A percentile compares a stretch with the other conserved stretches of the same genome.
Conservation (phyloP, 179 eudicot species). For the Beta lomatogona region DNA sequence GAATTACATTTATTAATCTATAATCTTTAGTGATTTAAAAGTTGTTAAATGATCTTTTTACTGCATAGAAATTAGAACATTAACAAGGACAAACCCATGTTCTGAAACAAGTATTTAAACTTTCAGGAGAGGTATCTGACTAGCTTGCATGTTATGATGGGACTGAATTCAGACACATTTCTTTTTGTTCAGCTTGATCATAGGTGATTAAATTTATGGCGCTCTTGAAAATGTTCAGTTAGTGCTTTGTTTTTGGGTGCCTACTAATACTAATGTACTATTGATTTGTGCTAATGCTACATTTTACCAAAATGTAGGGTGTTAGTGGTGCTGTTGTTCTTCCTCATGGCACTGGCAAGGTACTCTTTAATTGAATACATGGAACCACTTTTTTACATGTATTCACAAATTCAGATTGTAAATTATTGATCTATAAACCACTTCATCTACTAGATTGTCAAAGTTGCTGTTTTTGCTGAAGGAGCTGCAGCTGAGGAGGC, state of each 20-base stretch:
- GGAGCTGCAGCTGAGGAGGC: constrained; percentile 96
- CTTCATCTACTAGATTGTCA: constrained; percentile 48
- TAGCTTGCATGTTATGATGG: background rate
- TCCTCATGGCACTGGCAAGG: constrained; percentile 97
- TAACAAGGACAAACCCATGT: background rate
- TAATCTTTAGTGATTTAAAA: background rate
- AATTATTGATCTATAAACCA: background rate
- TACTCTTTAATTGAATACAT: constrained; percentile 26
- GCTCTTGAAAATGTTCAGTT: background rate
- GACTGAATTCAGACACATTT: background rate
- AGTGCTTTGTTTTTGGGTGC: background rate
- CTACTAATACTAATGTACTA: background rate
- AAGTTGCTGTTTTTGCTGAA: constrained; percentile 95
- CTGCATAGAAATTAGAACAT: too few relatives aligned
- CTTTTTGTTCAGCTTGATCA: background rate
- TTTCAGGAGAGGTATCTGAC: background rate
- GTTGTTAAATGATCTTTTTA: background rate
- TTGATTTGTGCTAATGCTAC: constrained; percentile 14
- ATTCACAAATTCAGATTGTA: background rate
- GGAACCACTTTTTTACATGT: background rate
- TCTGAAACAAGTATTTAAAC: background rate
- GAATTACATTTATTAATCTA: too few relatives aligned
- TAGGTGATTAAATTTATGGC: background rate
- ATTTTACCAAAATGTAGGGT: constrained; percentile 56
- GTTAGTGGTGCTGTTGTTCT: constrained; percentile 72